A percentile compares a stretch with the other conserved stretches of the same genome.
Conservation (phyloP, 2,329 filamentous ascomycete species). For the Chrysosporium queenslandicum region DNA sequence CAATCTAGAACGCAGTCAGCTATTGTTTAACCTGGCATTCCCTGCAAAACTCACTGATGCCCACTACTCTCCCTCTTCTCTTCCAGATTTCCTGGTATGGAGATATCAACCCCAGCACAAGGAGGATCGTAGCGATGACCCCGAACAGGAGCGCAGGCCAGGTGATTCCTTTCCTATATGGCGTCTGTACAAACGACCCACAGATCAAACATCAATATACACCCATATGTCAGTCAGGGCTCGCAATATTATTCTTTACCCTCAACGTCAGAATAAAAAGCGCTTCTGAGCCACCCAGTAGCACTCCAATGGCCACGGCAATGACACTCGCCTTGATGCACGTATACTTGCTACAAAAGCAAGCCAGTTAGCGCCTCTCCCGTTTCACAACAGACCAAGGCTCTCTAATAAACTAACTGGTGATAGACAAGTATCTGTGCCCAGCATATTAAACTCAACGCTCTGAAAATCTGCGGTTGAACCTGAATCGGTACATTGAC, state of each 20-base stretch:
- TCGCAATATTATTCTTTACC: conserved; percentile 31
- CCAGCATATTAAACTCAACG: conserved; percentile 43
- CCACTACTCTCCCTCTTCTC: conserved; percentile 50
- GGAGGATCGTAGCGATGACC: conserved; percentile 47
- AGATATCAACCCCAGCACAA: conserved; percentile 48
- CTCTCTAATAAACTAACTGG: conserved; percentile 21
- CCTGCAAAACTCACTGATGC: conserved; percentile 41
- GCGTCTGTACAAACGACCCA: conserved; percentile 42
- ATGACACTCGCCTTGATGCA: conserved; percentile 40
- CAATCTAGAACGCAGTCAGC: conserved; percentile 37
- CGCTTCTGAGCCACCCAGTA: conserved; percentile 47
- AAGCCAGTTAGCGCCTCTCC: neutral
- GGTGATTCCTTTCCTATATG: conserved; percentile 45
- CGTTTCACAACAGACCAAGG: neutral
- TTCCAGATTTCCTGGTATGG: conserved; percentile 56
- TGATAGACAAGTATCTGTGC: conserved; percentile 44
- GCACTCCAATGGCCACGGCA: conserved; percentile 32
- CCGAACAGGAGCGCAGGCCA: conserved; percentile 50
- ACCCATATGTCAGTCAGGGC: neutral
- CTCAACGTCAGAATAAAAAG: conserved; percentile 49
- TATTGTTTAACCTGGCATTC: too few relatives aligned
- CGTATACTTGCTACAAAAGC: conserved; percentile 25
- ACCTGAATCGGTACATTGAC: conserved; percentile 47
- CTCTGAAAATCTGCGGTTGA: conserved; percentile 46
- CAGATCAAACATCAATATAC: neutral